These are phyloP conservation scores for Eimeria acervulina DNA, from an alignment of 169 alveolate genomes.

Conservation along the genomic window DNA sequence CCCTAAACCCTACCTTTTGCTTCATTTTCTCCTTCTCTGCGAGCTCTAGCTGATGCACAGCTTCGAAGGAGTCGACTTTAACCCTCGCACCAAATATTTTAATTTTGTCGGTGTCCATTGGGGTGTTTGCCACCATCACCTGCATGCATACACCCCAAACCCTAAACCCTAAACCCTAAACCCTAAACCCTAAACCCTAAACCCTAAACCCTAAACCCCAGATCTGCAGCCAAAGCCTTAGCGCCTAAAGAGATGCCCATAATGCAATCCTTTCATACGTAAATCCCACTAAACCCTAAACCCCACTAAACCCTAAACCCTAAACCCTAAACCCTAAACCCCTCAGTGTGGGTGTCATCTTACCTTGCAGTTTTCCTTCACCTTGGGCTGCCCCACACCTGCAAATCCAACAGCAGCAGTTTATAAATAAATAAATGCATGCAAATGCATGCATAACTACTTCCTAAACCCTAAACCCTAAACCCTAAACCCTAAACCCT, in stretches of 20 bases:
- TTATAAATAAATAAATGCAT: too few relatives aligned
- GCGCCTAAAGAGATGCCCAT: neutral
- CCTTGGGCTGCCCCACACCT: slow-evolving; percentile 85
- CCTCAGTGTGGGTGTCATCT: slow-evolving; percentile 6
- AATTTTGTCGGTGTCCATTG: slow-evolving; percentile 99
- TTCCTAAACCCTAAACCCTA: neutral
- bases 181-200: too few relatives aligned
- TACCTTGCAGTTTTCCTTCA: slow-evolving; percentile 76
- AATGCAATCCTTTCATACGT: neutral
- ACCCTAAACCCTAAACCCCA: slow-evolving; percentile 88
- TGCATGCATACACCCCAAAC: slow-evolving; percentile 42
- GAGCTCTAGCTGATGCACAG: slow-evolving; percentile 98
- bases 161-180: slow-evolving; percentile 41
- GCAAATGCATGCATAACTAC: neutral
- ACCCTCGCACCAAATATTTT: slow-evolving; percentile 99
- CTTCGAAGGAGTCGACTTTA: slow-evolving; percentile 98
- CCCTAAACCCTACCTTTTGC: slow-evolving; percentile 91
- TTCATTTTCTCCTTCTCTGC: slow-evolving; percentile 99
- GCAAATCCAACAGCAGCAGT: slow-evolving; percentile 83
- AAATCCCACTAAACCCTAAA: neutral
- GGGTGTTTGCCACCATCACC: slow-evolving; percentile 98
- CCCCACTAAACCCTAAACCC: slow-evolving; percentile 92
- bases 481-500: neutral
- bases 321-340: slow-evolving; percentile 1
- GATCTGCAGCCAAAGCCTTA: slow-evolving; percentile 86